Percentiles rank a stretch among this genome's conserved stretches.
phyloP scores from a whole-genome alignment of 2,329 filamentous ascomycete genomes.

The Helotiales sp. region DNA sequence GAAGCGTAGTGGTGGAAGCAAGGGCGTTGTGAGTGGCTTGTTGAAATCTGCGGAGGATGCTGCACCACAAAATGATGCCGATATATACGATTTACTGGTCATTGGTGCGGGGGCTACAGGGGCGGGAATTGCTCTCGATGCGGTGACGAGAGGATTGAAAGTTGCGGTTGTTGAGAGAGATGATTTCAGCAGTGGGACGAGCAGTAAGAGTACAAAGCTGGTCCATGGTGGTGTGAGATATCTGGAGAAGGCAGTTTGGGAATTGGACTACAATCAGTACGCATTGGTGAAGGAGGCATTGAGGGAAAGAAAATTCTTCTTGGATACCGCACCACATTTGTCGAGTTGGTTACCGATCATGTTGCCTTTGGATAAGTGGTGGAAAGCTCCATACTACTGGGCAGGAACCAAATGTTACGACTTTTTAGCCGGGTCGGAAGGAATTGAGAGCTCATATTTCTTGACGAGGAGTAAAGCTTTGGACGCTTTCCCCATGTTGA shows the following conservation, averaged over 20 bases:
- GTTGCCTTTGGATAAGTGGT: constrained; percentile 76
- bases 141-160: constrained; percentile 71
- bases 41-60: constrained; percentile 51
- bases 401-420: constrained; percentile 82
- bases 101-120: constrained; percentile 76
- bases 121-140: constrained; percentile 73
- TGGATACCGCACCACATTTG: constrained; percentile 75
- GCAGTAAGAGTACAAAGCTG: constrained; percentile 77
- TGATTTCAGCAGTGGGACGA: constrained; percentile 75
- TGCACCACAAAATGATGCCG: constrained; percentile 43
- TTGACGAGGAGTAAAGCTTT: constrained; percentile 84
- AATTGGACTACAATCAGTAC: constrained; percentile 76
- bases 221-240: constrained; percentile 79
- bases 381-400: constrained; percentile 80
- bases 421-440: constrained; percentile 81
- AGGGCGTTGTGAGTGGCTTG: constrained; percentile 52
- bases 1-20: constrained; percentile 55
- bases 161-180: constrained; percentile 75
- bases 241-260: constrained; percentile 77
- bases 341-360: constrained; percentile 78
- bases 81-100: constrained; percentile 69
- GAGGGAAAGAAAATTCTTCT: constrained; percentile 75
- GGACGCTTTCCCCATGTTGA: constrained; percentile 88
- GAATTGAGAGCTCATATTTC: constrained; percentile 89
- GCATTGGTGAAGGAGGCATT: constrained; percentile 73